Conservation (phyloP, 2,329 filamentous ascomycete genomes). For the Aspergillus ustus region DNA sequence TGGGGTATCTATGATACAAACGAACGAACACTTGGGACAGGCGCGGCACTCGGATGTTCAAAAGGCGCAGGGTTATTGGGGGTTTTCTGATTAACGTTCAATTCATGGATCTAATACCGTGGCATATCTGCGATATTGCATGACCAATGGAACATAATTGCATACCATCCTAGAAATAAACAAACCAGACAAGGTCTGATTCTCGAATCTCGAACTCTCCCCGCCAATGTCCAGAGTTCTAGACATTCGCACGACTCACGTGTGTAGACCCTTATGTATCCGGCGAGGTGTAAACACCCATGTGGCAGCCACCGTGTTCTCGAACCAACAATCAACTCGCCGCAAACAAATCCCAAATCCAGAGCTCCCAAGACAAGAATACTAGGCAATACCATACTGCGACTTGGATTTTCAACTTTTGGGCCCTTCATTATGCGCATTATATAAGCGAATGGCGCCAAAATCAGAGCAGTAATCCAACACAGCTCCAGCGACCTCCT, state of each 20-base stretch:
- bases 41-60: conserved; percentile 22
- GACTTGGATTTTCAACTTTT: neutral
- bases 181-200: too few relatives aligned
- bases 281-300: conserved; percentile 23
- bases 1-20: conserved; percentile 16
- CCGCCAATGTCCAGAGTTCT: neutral
- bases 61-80: conserved; percentile 28
- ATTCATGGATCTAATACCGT: conserved; percentile 5
- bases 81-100: conserved; percentile 14
- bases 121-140: conserved; percentile 4
- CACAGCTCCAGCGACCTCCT: neutral
- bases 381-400: neutral
- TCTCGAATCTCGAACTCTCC: too few relatives aligned
- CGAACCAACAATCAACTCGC: conserved; percentile 3
- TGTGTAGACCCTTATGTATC: conserved; percentile 9
- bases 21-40: conserved; percentile 22
- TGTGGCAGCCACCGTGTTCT: conserved; percentile 22
- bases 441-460: neutral
- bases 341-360: conserved; percentile 3
- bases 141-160: conserved; percentile 9
- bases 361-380: neutral
- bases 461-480: neutral
- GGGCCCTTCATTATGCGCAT: neutral
- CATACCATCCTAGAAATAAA: neutral
- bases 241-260: conserved; percentile 6